phyloP scores from a whole-genome alignment of 164 flowering plant genomes.

The Taxillus chinensis region DNA sequence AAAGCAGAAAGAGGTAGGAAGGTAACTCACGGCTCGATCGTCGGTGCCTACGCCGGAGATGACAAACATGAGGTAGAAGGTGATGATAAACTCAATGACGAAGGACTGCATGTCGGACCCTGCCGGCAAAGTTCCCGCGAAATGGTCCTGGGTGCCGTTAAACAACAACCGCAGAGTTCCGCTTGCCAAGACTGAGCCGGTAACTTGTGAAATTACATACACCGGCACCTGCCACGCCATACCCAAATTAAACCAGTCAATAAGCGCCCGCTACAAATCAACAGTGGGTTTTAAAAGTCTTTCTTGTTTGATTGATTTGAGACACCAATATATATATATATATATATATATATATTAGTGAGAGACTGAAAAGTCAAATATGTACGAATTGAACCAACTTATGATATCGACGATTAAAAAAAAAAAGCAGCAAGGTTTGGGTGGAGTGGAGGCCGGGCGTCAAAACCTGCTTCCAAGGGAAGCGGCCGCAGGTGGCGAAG shows the following conservation, averaged over 20 bases:
- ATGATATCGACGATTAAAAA: neutral
- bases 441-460: neutral
- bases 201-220: slow-evolving; percentile 29
- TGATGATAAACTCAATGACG: slow-evolving; percentile 41
- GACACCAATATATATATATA: too few relatives aligned
- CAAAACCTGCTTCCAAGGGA: slow-evolving; percentile 53
- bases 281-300: too few relatives aligned
- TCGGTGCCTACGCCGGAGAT: slow-evolving; percentile 57
- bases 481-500: slow-evolving; percentile 42
- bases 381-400: too few relatives aligned
- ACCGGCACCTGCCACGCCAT: slow-evolving; percentile 23
- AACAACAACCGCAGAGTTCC: slow-evolving; percentile 31
- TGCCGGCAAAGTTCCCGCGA: slow-evolving; percentile 33
- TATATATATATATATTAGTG: too few relatives aligned
- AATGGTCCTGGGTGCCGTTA: slow-evolving; percentile 22
- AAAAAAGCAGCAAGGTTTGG: neutral
- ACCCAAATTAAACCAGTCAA: too few relatives aligned
- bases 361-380: too few relatives aligned
- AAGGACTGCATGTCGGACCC: slow-evolving; percentile 39
- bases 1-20: too few relatives aligned
- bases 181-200: slow-evolving; percentile 42
- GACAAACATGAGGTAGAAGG: slow-evolving; percentile 59
- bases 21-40: slow-evolving; percentile 32
- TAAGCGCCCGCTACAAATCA: too few relatives aligned
- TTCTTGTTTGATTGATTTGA: too few relatives aligned